These are phyloP conservation scores for Cyclostephanos tholiformis DNA, from an alignment of 108 stramenopile species.

Conservation along the genomic window DNA sequence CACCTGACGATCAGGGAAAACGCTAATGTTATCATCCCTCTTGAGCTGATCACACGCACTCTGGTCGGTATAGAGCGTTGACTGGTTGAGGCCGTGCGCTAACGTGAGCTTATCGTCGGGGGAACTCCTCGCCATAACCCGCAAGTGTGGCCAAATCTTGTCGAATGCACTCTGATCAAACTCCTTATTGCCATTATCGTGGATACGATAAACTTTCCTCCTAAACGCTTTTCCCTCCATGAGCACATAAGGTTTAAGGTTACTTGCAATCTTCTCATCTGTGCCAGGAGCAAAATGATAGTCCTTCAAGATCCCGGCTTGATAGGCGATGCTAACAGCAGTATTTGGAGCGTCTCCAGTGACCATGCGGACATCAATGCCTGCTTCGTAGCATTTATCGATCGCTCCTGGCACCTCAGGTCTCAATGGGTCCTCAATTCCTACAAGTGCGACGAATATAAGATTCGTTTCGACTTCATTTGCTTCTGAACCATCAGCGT, in stretches of 20 bases:
- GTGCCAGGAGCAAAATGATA: constrained; percentile 64
- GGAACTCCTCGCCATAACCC: too few species aligned
- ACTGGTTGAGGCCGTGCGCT: constrained; percentile 89
- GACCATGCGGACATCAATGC: too few species aligned
- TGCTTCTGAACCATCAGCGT: constrained; percentile 75
- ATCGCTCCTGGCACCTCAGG: constrained; percentile 91
- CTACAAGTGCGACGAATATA: constrained; percentile 81
- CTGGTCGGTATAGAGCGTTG: constrained; percentile 73
- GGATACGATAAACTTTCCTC: constrained; percentile 58
- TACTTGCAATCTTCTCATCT: constrained; percentile 64
- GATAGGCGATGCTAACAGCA: too few species aligned
- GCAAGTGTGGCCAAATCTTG: too few species aligned
- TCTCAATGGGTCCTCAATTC: constrained; percentile 97
- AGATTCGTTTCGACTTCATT: constrained; percentile 72
- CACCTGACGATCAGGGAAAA: constrained; percentile 91
- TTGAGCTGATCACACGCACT: constrained; percentile 47
- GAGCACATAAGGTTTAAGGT: constrained; percentile 76
- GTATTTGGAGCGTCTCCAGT: too few species aligned
- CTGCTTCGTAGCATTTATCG: too few species aligned
- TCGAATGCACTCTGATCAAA: constrained; percentile 85
- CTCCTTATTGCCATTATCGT: constrained; percentile 64
- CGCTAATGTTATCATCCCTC: constrained; percentile 55
- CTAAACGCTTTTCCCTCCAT: constrained; percentile 86
- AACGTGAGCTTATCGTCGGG: too few species aligned
- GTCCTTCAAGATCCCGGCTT: constrained; percentile 80